A percentile compares a stretch with the other conserved stretches of the same genome.
Conservation (phyloP, 2,329 filamentous ascomycete species). For the Macrophomina pseudophaseolina region DNA sequence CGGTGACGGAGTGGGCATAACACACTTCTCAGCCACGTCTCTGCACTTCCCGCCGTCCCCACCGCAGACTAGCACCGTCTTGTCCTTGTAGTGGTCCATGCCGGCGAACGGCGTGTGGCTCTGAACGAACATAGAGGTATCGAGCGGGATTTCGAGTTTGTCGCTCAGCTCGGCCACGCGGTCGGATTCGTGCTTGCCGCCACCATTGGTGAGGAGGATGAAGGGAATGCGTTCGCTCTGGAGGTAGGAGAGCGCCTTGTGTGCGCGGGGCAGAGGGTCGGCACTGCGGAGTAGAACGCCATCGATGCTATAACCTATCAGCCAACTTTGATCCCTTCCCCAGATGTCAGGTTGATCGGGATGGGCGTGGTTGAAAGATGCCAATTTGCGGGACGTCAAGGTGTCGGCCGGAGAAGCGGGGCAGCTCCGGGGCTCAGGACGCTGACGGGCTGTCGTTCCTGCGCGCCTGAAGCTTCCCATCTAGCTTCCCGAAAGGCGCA, state of each 20-base stretch:
- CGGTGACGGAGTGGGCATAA: background rate
- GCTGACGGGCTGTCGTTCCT: constrained; percentile 33
- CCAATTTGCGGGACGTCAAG: constrained; percentile 39
- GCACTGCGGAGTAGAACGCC: constrained; percentile 90
- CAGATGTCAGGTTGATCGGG: too few relatives aligned
- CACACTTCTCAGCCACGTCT: constrained; percentile 69
- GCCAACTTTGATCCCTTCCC: constrained; percentile 33
- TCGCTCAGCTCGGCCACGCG: constrained; percentile 72
- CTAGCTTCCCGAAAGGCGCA: background rate
- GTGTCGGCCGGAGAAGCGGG: constrained; percentile 32
- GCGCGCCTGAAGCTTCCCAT: background rate
- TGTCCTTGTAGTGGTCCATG: constrained; percentile 64
- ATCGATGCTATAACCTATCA: constrained; percentile 69
- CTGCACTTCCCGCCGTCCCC: constrained; percentile 64
- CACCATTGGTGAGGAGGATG: constrained; percentile 94
- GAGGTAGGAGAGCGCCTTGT: constrained; percentile 73
- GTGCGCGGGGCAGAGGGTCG: constrained; percentile 77
- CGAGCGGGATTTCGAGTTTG: constrained; percentile 68
- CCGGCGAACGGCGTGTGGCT: constrained; percentile 85
- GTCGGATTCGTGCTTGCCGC: constrained; percentile 79
- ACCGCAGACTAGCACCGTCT: constrained; percentile 56
- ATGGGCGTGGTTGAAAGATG: background rate
- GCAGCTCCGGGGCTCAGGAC: background rate
- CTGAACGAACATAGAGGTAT: constrained; percentile 77
- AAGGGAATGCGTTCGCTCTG: constrained; percentile 80